Evolutionary conservation across 2,329 filamentous ascomycete genomes (phyloP), one percentile per base, ranked within the genome.

Genomic region (Lithohypha guttulata): DNA sequence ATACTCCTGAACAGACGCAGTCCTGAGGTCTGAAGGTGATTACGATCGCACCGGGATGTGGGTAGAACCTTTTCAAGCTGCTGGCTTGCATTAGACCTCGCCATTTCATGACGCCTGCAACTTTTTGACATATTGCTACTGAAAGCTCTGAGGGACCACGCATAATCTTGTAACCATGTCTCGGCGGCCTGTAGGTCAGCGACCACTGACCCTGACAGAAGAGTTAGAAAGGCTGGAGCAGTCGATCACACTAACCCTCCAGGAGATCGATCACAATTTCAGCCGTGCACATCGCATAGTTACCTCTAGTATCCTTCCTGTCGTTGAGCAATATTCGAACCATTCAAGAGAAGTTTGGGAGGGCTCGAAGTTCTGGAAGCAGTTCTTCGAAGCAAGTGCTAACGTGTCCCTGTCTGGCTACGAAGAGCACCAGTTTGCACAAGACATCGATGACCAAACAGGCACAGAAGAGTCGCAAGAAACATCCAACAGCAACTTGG

Each of bases 211-310:
- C 4, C 70, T 95, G 44, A 94, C 89, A 0, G 91, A 98, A 58
- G 91, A 98, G 69, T 70, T 98, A 38, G 91, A 98, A 64, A 87
- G 81, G 60, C 69, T 98, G 3, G 91, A 98, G 60, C 91, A 98
- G 59, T 93, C 85, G 15, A 96, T 98, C 52, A 98, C 91, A 0
- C 70, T 96, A 27, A 96, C 89, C 0, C 69, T 98, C 15, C 91
- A 96, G 93, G 91, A 98, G 68, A 98, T 98, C 65, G 91, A 98
- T 59, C 83, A 85, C 62, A 98, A 98, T 64, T 98, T 98, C 60
- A 95, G 84, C 65, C 85, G 84, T 56, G 87, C 91, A 20, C 91
- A 98, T 61, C 80, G 86, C 46, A 96, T 98, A 43, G 89, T 98
- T 26, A 96, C 91, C 1, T 81, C 82, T 1, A 93, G 79, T 56